These are phyloP conservation scores for Globisporangium spinosum DNA, from an alignment of 352 stramenopile species.

Conservation along the genomic window DNA sequence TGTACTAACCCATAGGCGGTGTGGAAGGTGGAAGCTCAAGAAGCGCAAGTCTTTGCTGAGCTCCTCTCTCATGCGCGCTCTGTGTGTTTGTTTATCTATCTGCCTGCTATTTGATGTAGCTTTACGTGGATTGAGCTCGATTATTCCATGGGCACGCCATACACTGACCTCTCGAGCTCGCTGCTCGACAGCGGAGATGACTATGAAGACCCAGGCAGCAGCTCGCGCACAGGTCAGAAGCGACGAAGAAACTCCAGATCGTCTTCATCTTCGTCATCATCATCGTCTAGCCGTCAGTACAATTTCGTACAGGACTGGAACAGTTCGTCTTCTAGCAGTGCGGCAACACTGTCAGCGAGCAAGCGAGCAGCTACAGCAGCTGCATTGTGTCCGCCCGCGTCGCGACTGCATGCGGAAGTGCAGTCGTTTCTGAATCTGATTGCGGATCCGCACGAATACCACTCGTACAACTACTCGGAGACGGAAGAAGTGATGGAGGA, in stretches of 20 bases:
- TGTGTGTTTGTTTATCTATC: not conserved
- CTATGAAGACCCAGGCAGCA: constrained; percentile 26
- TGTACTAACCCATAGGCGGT: not conserved
- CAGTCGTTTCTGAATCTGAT: constrained; percentile 37
- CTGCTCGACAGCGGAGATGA: constrained; percentile 19
- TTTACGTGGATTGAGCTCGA: constrained; percentile 73
- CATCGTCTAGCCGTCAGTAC: not conserved
- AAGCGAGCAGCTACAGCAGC: not conserved
- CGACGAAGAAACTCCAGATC: constrained; percentile 4
- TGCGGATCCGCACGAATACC: constrained; percentile 31
- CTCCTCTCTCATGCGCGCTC: constrained; percentile 1
- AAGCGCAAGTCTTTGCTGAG: not conserved
- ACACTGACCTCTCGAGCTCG: constrained; percentile 36
- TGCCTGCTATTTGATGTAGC: constrained; percentile 19
- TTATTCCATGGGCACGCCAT: constrained; percentile 44
- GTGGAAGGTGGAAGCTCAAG: constrained; percentile 3
- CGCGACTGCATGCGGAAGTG: constrained; percentile 39
- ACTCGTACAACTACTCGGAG: constrained; percentile 33
- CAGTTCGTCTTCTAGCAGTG: not conserved
- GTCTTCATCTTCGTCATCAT: not conserved
- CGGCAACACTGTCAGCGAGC: not conserved
- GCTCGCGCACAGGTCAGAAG: constrained; percentile 11
- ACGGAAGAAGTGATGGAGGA: constrained; percentile 36
- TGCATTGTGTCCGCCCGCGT: constrained; percentile 26
- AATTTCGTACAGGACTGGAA: constrained; percentile 15